Percentiles rank a stretch among this genome's conserved stretches.
phyloP scores from a whole-genome alignment of 2,329 filamentous ascomycete genomes.

The Chaetomiaceae sp. region DNA sequence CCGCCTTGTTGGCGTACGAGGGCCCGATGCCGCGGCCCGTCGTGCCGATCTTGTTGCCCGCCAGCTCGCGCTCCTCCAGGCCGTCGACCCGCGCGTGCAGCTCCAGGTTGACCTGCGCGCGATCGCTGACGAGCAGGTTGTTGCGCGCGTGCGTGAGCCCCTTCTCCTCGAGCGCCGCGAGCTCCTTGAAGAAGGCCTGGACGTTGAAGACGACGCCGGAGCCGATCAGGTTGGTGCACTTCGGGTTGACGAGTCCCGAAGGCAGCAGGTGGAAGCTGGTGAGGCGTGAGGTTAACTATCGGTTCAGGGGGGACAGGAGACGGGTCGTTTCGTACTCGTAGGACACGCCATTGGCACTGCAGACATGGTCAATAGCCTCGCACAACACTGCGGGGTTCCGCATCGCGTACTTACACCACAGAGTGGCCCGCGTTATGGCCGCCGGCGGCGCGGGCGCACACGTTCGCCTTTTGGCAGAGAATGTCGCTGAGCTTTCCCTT shows the following conservation, averaged over 20 bases:
- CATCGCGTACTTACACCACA: slow-evolving; percentile 29
- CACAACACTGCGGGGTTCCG: neutral
- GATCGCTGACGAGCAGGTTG: slow-evolving; percentile 58
- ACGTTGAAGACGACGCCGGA: slow-evolving; percentile 65
- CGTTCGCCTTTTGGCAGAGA: slow-evolving; percentile 46
- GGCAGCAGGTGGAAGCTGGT: slow-evolving; percentile 58
- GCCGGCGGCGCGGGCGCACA: slow-evolving; percentile 56
- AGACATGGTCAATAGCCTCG: slow-evolving; percentile 14
- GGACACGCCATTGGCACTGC: slow-evolving; percentile 35
- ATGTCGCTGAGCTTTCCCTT: slow-evolving; percentile 56
- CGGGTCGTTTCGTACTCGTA: slow-evolving; percentile 23
- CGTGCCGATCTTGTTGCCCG: slow-evolving; percentile 40
- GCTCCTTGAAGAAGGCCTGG: slow-evolving; percentile 57
- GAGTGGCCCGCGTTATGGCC: slow-evolving; percentile 59
- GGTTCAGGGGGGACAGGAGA: neutral
- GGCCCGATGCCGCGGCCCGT: slow-evolving; percentile 35
- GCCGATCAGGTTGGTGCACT: slow-evolving; percentile 69
- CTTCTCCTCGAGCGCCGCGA: slow-evolving; percentile 56
- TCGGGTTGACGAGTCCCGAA: slow-evolving; percentile 67
- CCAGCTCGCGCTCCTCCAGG: slow-evolving; percentile 55
- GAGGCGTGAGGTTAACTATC: slow-evolving; percentile 19
- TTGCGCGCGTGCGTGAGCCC: slow-evolving; percentile 51
- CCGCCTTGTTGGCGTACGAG: slow-evolving; percentile 28
- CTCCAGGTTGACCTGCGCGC: slow-evolving; percentile 60
- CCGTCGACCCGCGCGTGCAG: slow-evolving; percentile 63